phyloP scores from a whole-genome alignment of 140 eudicot species.

The Cichorium intybus region DNA sequence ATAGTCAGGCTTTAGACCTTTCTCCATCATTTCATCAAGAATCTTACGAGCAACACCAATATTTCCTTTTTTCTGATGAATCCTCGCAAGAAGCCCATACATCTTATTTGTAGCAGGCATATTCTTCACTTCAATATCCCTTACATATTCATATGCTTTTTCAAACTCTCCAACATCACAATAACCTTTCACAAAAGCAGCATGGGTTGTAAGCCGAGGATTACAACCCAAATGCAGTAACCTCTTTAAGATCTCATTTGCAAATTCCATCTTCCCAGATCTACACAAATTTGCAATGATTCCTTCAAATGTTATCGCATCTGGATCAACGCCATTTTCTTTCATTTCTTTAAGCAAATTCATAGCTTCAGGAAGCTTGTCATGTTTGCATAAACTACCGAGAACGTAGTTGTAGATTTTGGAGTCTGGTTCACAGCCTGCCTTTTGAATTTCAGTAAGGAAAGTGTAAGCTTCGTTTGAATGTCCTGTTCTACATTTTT shows the following conservation, averaged over 20 bases:
- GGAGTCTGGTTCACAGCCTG: constrained; percentile 39
- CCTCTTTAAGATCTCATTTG: constrained; percentile 27
- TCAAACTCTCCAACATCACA: constrained; percentile 41
- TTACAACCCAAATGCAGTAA: constrained; percentile 36
- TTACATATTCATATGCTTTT: constrained; percentile 49
- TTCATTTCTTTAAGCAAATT: constrained; percentile 48
- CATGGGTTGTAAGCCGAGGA: constrained; percentile 53
- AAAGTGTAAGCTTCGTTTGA: constrained; percentile 42
- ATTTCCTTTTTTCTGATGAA: constrained; percentile 50
- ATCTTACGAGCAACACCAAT: constrained; percentile 38
- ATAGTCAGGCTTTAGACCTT: constrained; percentile 58
- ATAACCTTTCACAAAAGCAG: constrained; percentile 53
- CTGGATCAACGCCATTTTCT: constrained; percentile 32
- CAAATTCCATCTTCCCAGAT: constrained; percentile 51
- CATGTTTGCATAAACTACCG: constrained; percentile 53
- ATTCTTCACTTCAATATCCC: constrained; percentile 30
- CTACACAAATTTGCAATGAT: constrained; percentile 42
- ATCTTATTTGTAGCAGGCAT: constrained; percentile 32
- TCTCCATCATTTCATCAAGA: constrained; percentile 74
- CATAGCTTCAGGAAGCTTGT: constrained; percentile 42
- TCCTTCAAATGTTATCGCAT: constrained; percentile 57
- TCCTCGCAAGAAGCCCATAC: constrained; percentile 58
- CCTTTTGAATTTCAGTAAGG: constrained; percentile 45
- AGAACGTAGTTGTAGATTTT: constrained; percentile 61
- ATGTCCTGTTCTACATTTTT: constrained; percentile 40